Evolutionary conservation across 805 yeast genomes (phyloP), one percentile per base, ranked within the genome.

Genomic region (Candida pini): DNA sequence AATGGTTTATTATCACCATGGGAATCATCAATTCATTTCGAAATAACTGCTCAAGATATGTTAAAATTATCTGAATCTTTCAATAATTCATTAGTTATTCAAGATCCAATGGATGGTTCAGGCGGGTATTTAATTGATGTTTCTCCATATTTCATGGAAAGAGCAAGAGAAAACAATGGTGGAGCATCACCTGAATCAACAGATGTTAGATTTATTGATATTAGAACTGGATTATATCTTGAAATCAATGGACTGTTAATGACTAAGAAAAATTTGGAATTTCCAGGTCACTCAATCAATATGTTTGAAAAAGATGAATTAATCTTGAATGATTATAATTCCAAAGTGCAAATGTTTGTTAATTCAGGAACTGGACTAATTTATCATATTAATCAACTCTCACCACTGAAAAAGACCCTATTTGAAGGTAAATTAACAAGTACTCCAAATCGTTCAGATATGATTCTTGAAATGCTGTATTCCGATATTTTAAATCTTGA

Each of bases 191-290:
- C 71, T 40, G 58, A 74, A 57, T 38, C 46, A 5, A 45, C 60
- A 15, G 78, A 73, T 48, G 70, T 78, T 7, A 64, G 82, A 41
- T 73, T 78, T 48, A 73, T 78, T 36, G 85, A 78, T 49, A 63
- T 68, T 12, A 70, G 71, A 36, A 69, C 79, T 2, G 85, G 85
- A 8, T 51, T 68, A 9, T 78, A 73, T 47, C 63, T 78, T 35
- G 83, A 78, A 45, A 64, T 78, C 34, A 69, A 75, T 3, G 86
- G 79, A 4, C 48, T 69, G 23, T 57, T 66, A 9, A 20, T 38
- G n/a, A 41, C 44, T 29, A 36, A 35, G 24, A 38, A 43, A 33
- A 39, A 35, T 4, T 19, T 47, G 13, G 21, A 28, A 2, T 26
- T 50, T 4, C 50, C 50, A n/a, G 21, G 26, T 14, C 38, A 43